phyloP scores from a whole-genome alignment of 352 stramenopile genomes.

The Saprolegnia diclina region DNA sequence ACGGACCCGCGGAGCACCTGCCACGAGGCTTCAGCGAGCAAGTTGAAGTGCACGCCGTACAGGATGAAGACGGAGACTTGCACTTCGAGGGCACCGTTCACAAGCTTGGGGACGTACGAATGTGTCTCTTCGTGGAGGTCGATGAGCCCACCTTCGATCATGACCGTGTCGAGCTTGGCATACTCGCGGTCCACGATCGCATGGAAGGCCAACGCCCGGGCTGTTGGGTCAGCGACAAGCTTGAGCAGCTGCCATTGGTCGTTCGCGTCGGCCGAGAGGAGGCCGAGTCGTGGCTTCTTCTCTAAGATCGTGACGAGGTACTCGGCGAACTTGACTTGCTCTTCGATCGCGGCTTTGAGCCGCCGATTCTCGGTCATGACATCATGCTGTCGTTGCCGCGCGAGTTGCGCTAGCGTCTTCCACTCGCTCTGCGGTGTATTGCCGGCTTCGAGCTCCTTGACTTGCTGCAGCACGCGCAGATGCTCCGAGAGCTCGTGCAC shows the following conservation, averaged over 20 bases:
- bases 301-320: constrained; percentile 8
- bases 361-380: constrained; percentile 12
- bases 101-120: constrained; percentile 5
- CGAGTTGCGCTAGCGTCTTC: constrained; percentile 4
- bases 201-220: neutral
- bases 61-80: constrained; percentile 9
- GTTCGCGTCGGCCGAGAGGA: neutral
- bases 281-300: constrained; percentile 2
- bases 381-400: neutral
- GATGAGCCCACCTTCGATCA: constrained; percentile 14
- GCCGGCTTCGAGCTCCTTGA: constrained; percentile 1
- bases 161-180: neutral
- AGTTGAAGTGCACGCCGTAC: constrained; percentile 2
- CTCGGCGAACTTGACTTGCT: constrained; percentile 4
- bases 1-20: constrained; percentile 1
- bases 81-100: constrained; percentile 4
- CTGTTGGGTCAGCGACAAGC: neutral
- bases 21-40: constrained; percentile 9
- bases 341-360: constrained; percentile 3
- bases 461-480: constrained; percentile 1
- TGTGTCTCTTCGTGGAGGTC: constrained; percentile 6
- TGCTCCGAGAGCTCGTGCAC: constrained; percentile 8
- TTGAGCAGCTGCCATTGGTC: constrained; percentile 13
- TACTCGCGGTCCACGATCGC: constrained; percentile 19
- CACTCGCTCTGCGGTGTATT: neutral